Conservation (phyloP, 2,329 filamentous ascomycete species). For the Parastagonospora nodorum region DNA sequence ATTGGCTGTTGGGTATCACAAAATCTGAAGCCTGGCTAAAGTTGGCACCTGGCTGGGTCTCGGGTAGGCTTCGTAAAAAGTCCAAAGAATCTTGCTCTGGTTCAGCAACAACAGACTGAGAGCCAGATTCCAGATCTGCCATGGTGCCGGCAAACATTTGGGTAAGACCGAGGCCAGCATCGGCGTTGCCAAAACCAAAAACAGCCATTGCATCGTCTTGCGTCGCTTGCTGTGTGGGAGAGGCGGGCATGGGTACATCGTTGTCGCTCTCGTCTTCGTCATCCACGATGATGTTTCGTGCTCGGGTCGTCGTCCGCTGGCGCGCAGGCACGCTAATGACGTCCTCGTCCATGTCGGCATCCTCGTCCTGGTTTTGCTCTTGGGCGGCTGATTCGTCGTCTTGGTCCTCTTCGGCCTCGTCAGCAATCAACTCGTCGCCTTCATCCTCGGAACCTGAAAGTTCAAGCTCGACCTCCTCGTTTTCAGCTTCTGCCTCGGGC, state of each 20-base stretch:
- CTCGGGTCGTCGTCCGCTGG: constrained; percentile 57
- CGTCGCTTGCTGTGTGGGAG: constrained; percentile 28
- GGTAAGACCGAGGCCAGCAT: constrained; percentile 69
- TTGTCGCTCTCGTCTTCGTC: constrained; percentile 57
- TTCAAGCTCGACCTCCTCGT: constrained; percentile 31
- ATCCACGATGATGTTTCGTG: constrained; percentile 64
- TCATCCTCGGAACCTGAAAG: constrained; percentile 38
- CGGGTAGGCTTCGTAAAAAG: constrained; percentile 57
- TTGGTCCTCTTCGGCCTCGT: constrained; percentile 17
- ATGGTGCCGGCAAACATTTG: constrained; percentile 92
- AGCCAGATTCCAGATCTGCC: constrained; percentile 62
- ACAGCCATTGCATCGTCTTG: constrained; percentile 43
- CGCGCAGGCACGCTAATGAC: constrained; percentile 51
- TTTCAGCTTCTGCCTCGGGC: constrained; percentile 43
- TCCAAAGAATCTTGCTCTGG: constrained; percentile 56
- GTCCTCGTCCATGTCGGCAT: constrained; percentile 52
- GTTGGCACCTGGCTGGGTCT: constrained; percentile 59
- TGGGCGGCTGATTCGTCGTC: constrained; percentile 37
- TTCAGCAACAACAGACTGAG: constrained; percentile 41
- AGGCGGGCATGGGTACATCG: constrained; percentile 15
- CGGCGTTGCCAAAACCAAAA: constrained; percentile 47
- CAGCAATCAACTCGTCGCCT: constrained; percentile 22
- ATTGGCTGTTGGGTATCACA: constrained; percentile 63
- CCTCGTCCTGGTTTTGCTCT: constrained; percentile 29
- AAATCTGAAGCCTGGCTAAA: constrained; percentile 65